Percentiles rank a stretch among this genome's conserved stretches.
Conservation (phyloP, 176 grass and related monocot genomes). For the Pontederia crassipes region DNA sequence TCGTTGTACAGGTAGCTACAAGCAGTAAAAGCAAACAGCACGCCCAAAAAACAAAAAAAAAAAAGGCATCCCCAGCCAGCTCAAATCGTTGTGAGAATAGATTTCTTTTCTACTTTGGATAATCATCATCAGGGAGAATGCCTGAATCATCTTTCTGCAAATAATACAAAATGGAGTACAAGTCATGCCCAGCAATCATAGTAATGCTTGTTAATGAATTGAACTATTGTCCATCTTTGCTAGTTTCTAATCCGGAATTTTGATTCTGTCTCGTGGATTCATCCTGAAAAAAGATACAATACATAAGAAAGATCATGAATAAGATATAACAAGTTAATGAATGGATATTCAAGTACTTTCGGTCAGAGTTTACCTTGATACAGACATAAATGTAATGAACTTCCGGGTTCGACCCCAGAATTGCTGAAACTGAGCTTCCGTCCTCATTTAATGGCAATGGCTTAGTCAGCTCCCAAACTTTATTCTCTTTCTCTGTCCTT, state of each 20-base stretch:
- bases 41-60: too few species aligned
- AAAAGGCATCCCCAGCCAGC: too few species aligned
- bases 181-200: too few species aligned
- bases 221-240: too few species aligned
- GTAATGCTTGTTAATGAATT: too few species aligned
- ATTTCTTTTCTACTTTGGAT: too few species aligned
- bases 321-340: not conserved
- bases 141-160: too few species aligned
- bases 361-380: slow-evolving; percentile 44
- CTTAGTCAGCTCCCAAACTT: slow-evolving; percentile 54
- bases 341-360: not conserved
- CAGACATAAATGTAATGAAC: slow-evolving; percentile 93
- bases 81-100: too few species aligned
- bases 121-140: too few species aligned
- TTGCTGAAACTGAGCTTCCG: slow-evolving; percentile 25
- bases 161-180: too few species aligned
- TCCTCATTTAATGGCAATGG: slow-evolving; percentile 66
- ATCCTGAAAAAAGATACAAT: not conserved
- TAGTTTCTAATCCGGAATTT: not conserved
- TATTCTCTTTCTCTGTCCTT: slow-evolving; percentile 50
- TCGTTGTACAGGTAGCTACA: too few species aligned
- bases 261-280: not conserved
- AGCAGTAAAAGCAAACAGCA: too few species aligned
- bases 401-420: slow-evolving; percentile 74
- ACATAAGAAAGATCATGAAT: not conserved